Evolutionary conservation across 495 filamentous ascomycete species (phyloP), one percentile per base, ranked within the genome.

Genomic region (Achaetomiella virescens): DNA sequence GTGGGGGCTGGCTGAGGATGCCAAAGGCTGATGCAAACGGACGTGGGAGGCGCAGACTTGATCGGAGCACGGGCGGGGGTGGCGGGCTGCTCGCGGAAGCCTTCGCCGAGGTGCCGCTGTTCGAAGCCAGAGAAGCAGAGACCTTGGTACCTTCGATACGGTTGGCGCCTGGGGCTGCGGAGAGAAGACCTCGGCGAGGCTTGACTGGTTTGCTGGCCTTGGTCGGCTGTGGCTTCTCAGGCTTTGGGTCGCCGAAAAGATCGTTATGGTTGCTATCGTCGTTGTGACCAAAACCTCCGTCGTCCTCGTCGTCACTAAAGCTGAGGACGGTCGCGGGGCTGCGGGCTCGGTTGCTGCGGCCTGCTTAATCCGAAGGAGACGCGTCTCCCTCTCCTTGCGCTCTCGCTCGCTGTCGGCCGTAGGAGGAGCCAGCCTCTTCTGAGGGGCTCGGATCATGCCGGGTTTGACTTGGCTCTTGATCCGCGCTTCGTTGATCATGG

Each of bases 401-500:
- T 54, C 51, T 10, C 15, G 46, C 6, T 35, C 24, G 15, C 11
- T 48, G 0, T 31, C 40, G 15, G 9, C 40, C 21, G 18, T n/a
- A n/a, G 22, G 18, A 2, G 25, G 15, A n/a, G n/a, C n/a, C 4
- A n/a, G 33, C 31, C 22, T 41, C 37, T 31, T 24, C 9, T 12
- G 55, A 29, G 55, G 59, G 2, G 42, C 42, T 10, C 43, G 35
- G 27, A 36, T 47, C 20, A 61, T 37, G 14, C 37, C 20, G 17
- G 57, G 24, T 44, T 58, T 43, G 36, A 61, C 65, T 25, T 68
- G 69, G 6, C 62, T 54, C 6, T 64, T 62, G 11, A 68, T 66
- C 3, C 70, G 59, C 17, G 64, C 54, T 14, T 72, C 70, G 36
- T 69, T 59, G 0, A 71, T 18, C 73, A 77, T 71, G 21, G 60